A percentile compares a stretch with the other conserved stretches of the same genome.
These are phyloP conservation scores for Tetrapisispora iriomotensis DNA, from an alignment of 805 yeast genomes.

Conservation along the genomic window DNA sequence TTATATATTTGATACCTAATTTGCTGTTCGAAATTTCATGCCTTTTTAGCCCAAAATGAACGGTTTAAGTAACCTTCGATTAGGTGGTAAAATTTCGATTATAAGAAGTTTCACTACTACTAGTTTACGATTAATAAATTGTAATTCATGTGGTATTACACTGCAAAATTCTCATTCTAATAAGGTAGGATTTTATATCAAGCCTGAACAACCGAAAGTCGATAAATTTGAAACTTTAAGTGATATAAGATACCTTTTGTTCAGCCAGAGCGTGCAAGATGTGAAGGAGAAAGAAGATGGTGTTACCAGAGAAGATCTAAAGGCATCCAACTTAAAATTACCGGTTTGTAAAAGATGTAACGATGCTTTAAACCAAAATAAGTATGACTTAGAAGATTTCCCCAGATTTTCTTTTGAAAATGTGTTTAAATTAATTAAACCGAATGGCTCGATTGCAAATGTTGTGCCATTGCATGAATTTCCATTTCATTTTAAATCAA, in stretches of 20 bases:
- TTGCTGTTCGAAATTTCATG: too few relatives aligned
- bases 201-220: slow-evolving; percentile 14
- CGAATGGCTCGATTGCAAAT: slow-evolving; percentile 38
- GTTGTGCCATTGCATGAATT: slow-evolving; percentile 62
- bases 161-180: slow-evolving; percentile 35
- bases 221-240: slow-evolving; percentile 8
- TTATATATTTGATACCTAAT: too few relatives aligned
- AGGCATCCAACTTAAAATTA: slow-evolving; percentile 7
- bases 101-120: slow-evolving; percentile 5
- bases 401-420: slow-evolving; percentile 23
- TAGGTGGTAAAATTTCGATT: not conserved
- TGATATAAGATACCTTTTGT: slow-evolving; percentile 23
- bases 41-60: too few relatives aligned
- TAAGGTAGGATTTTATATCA: slow-evolving; percentile 37
- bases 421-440: slow-evolving; percentile 20
- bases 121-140: slow-evolving; percentile 16
- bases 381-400: slow-evolving; percentile 31
- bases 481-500: slow-evolving; percentile 47
- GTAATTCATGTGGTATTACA: slow-evolving; percentile 50
- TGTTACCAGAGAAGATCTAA: slow-evolving; percentile 3
- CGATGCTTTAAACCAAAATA: slow-evolving; percentile 38
- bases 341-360: slow-evolving; percentile 48
- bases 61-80: not conserved
- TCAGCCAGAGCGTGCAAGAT: slow-evolving; percentile 22
- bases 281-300: slow-evolving; percentile 12